These are phyloP conservation scores for Trypanosomatidae sp. DNA, from an alignment of 208 protist species.

Conservation along the genomic window DNA sequence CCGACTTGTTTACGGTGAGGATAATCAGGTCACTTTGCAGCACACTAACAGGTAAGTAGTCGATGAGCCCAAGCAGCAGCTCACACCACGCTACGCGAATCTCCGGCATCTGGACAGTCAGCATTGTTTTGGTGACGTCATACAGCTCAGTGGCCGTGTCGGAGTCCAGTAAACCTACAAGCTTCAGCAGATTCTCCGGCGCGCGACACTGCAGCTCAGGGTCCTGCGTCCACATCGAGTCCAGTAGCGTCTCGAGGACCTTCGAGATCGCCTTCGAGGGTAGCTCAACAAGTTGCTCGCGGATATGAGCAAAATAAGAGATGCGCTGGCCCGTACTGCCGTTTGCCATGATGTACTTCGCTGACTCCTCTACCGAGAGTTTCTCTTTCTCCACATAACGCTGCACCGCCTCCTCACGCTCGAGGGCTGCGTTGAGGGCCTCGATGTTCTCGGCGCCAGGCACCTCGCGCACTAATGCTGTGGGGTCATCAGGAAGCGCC, in stretches of 20 bases:
- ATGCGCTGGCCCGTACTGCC: slow-evolving; percentile 87
- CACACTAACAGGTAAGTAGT: slow-evolving; percentile 53
- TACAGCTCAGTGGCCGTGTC: slow-evolving; percentile 60
- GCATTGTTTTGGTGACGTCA: slow-evolving; percentile 85
- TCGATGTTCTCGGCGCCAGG: slow-evolving; percentile 88
- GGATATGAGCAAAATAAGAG: slow-evolving; percentile 75
- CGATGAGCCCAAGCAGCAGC: slow-evolving; percentile 67
- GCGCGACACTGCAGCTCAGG: slow-evolving; percentile 87
- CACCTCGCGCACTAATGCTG: slow-evolving; percentile 81
- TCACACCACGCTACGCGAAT: slow-evolving; percentile 82
- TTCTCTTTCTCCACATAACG: slow-evolving; percentile 86
- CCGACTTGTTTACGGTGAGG: slow-evolving; percentile 76
- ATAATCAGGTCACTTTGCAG: slow-evolving; percentile 70
- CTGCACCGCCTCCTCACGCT: slow-evolving; percentile 89
- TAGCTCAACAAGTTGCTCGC: slow-evolving; percentile 56
- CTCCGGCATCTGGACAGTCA: slow-evolving; percentile 77
- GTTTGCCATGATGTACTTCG: slow-evolving; percentile 90
- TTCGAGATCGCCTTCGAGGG: slow-evolving; percentile 57
- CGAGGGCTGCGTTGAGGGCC: slow-evolving; percentile 74
- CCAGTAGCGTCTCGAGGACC: slow-evolving; percentile 73
- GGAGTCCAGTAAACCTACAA: slow-evolving; percentile 60
- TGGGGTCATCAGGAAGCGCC: slow-evolving; percentile 74
- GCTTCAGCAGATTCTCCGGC: slow-evolving; percentile 54
- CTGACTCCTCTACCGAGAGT: slow-evolving; percentile 78
- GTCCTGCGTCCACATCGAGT: slow-evolving; percentile 89